These are phyloP conservation scores for Penicillium oxalicum DNA, from an alignment of 2,329 filamentous ascomycete species.

Conservation along the genomic window DNA sequence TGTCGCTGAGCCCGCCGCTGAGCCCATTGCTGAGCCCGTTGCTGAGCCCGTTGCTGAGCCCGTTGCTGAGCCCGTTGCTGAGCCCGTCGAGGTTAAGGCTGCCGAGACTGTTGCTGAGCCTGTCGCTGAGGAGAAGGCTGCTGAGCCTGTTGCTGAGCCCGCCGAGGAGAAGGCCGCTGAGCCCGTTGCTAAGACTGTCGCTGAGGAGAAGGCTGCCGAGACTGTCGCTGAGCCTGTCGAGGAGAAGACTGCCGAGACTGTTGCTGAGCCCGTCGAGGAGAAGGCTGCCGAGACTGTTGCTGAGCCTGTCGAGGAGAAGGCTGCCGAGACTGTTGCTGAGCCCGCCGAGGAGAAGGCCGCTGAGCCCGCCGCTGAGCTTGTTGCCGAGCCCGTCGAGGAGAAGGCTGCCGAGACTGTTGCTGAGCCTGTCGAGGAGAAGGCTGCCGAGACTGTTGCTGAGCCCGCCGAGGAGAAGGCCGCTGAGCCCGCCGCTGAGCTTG, in stretches of 20 bases:
- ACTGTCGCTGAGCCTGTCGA: no score
- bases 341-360: no score
- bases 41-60: constrained; percentile 2
- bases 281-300: background rate
- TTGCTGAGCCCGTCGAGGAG: background rate
- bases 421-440: background rate
- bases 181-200: no score
- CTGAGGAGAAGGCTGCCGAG: no score
- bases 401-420: background rate
- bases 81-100: constrained; percentile 4
- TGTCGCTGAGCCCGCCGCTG: background rate
- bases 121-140: constrained; percentile 1
- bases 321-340: no score
- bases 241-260: no score
- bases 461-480: no score
- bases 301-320: background rate
- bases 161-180: no score
- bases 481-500: background rate
- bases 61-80: background rate
- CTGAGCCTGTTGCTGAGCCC: no score
- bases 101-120: constrained; percentile 5
- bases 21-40: background rate
- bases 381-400: background rate
- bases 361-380: background rate
- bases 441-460: no score